phyloP scores from a whole-genome alignment of 495 filamentous ascomycete genomes.

The Clavariopsis aquatica region DNA sequence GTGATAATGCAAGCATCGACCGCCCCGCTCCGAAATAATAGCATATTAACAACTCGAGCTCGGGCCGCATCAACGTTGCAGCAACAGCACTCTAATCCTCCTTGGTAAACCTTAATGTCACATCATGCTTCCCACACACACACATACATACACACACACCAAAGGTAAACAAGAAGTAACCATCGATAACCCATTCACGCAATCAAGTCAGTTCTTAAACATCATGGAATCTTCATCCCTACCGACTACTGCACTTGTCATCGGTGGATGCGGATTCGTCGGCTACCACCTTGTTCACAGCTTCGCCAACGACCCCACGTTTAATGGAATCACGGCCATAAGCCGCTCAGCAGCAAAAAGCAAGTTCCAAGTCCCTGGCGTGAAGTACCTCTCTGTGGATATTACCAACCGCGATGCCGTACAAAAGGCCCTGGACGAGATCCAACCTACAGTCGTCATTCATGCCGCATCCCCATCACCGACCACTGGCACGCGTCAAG shows the following conservation, averaged over 20 bases:
- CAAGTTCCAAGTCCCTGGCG: slow-evolving; percentile 2
- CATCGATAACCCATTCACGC: no score
- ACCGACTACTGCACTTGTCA: slow-evolving; percentile 4
- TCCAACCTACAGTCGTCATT: slow-evolving; percentile 10
- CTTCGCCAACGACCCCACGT: neutral
- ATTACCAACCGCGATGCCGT: neutral
- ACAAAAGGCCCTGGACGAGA: neutral
- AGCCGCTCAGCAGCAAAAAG: slow-evolving; percentile 19
- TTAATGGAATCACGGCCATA: slow-evolving; percentile 5
- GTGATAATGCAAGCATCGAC: no score
- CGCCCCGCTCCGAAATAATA: no score
- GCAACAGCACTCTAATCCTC: no score
- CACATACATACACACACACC: neutral
- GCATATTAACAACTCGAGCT: no score
- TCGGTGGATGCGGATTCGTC: slow-evolving; percentile 13
- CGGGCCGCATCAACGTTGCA: no score
- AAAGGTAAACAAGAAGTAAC: no score
- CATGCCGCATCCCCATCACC: slow-evolving; percentile 19
- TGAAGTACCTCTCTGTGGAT: slow-evolving; percentile 8
- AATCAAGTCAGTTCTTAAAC: no score
- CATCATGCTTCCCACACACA: neutral
- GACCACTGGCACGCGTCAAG: slow-evolving; percentile 6
- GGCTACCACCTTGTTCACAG: slow-evolving; percentile 11
- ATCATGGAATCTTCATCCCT: slow-evolving; percentile 3
- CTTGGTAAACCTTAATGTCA: no score